A percentile compares a stretch with the other conserved stretches of the same genome.
Evolutionary conservation across 2,329 filamentous ascomycete species (phyloP).

Genomic region (Phialophora tarda): DNA sequence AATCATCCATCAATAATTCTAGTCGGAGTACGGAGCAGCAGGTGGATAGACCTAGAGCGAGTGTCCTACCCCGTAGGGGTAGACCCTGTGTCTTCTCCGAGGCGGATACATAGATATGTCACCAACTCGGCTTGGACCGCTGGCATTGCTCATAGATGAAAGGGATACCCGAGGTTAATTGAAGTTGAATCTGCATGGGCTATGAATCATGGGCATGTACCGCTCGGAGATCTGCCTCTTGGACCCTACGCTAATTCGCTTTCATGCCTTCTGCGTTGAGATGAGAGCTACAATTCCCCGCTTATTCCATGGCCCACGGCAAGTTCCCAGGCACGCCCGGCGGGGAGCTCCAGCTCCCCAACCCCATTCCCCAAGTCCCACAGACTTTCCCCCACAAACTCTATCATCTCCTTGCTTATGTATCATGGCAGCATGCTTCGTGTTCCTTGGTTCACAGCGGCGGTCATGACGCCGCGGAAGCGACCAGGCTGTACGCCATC

Average conservation of each 20-base stretch:
- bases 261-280: background rate
- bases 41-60: background rate
- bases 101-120: background rate
- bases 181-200: constrained; percentile 8
- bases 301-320: constrained; percentile 6
- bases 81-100: background rate
- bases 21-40: background rate
- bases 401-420: constrained; percentile 12
- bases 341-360: constrained; percentile 14
- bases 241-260: constrained; percentile 5
- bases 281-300: background rate
- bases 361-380: constrained; percentile 20
- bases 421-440: constrained; percentile 8
- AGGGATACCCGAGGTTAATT: constrained; percentile 22
- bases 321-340: constrained; percentile 3
- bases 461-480: constrained; percentile 3
- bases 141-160: background rate
- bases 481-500: constrained; percentile 13
- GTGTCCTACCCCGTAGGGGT: background rate
- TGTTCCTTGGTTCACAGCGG: constrained; percentile 5
- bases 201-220: constrained; percentile 2
- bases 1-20: background rate
- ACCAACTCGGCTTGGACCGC: background rate
- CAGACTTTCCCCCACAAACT: constrained; percentile 17
- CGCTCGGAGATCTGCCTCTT: constrained; percentile 9